Percentiles rank a stretch among this genome's conserved stretches.
These are phyloP conservation scores for Leishmania lainsoni DNA, from an alignment of 208 protist species.

Conservation along the genomic window DNA sequence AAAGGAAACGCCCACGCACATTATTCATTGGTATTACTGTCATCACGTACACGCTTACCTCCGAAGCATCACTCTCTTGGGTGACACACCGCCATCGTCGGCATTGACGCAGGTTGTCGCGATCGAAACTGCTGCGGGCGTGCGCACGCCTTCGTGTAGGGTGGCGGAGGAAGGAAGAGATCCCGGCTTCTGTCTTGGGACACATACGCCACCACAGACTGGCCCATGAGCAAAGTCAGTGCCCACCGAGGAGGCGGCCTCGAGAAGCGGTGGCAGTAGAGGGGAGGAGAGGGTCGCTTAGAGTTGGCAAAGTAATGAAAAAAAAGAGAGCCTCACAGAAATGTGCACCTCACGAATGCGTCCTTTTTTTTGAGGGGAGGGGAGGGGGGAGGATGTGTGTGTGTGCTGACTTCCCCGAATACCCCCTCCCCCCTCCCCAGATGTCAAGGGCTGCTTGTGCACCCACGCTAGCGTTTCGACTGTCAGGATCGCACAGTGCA, in stretches of 20 bases:
- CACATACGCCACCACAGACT: neutral
- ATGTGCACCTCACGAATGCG: neutral
- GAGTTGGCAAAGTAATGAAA: neutral
- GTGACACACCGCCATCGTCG: neutral
- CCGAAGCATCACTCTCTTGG: neutral
- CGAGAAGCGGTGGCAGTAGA: neutral
- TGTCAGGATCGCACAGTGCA: neutral
- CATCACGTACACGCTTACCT: neutral
- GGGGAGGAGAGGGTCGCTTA: neutral
- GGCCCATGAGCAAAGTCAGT: neutral
- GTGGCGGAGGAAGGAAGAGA: neutral
- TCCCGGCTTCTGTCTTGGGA: neutral
- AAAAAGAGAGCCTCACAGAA: neutral
- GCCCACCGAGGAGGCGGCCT: neutral
- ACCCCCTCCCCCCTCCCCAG: neutral
- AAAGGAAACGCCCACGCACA: neutral
- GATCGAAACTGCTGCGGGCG: neutral
- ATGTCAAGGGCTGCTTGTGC: neutral
- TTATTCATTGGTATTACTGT: neutral
- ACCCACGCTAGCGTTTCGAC: neutral
- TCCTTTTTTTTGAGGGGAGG: neutral
- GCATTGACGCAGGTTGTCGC: neutral
- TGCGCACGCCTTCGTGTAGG: neutral
- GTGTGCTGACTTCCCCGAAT: neutral
- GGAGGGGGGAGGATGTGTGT: too few species aligned